Base-by-base conservation (phyloP, 495 filamentous ascomycete species). In the Platismatia glauca region DNA sequence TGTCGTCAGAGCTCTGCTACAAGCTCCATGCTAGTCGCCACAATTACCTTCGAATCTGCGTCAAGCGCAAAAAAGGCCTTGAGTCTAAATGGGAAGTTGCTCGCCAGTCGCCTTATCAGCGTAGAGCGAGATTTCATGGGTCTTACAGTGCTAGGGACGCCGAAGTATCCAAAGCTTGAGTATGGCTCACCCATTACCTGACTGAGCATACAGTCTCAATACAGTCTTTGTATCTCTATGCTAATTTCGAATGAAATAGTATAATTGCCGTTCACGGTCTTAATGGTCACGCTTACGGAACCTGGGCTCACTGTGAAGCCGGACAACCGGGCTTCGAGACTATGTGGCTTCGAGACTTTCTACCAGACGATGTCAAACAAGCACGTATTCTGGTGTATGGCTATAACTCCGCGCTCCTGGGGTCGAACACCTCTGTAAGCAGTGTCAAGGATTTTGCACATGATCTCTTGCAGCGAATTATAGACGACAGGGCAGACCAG, bases 211-310 rank as follows among this genome's bases (percentile, higher is more conserved):
- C n/a, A n/a, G n/a, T n/a, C n/a, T n/a, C n/a, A n/a, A 22, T 48
- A 2, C 7, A 9, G 27, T 24, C 7, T 15, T 50, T 38, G 41
- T 11, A 3, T 37, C 18, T 29, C 33, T 7, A 24, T 22, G 33
- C 58, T 60, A 38, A 60, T 2, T 2, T 52, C 16, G 13, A 50
- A 4, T 34, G 29, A 11, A 16, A n/a, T 15, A 60, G 58, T 22
- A 60, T 60, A 18, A 35, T 60, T n/a, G 58, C 58, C 13, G 58
- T 60, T 34, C 58, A 50, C 41, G 58, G 58, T n/a, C 58, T 60
- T 18, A 60, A 52, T 34, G 43, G 58, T 22, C 43, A 60, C 41
- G 58, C 58, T 12, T 50, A 35, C 18, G 58, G 58, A 13, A 60
- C 58, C 34, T 60, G 58, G 58, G 31, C 43, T 24, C 48, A 35